phyloP scores from a whole-genome alignment of 2,329 filamentous ascomycete genomes.

The Fusarium acutatum region DNA sequence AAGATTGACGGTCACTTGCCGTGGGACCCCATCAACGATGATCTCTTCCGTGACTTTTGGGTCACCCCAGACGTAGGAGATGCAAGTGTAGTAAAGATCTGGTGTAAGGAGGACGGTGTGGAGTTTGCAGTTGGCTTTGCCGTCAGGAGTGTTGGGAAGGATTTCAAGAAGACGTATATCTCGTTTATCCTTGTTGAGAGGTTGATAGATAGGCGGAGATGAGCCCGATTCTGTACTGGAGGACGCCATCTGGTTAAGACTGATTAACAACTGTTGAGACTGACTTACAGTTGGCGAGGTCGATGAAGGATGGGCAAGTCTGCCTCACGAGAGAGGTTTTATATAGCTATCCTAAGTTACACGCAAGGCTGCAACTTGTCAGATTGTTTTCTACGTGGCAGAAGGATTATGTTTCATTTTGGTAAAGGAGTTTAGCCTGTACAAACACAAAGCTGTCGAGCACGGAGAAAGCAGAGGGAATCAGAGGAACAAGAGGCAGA shows the following conservation, averaged over 20 bases:
- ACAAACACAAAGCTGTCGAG: not conserved
- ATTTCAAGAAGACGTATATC: constrained; percentile 1
- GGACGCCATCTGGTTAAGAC: not conserved
- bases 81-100: not conserved
- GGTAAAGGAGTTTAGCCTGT: not conserved
- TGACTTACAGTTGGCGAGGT: not conserved
- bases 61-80: not conserved
- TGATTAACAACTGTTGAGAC: too few relatives aligned
- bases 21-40: not conserved
- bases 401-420: accelerated
- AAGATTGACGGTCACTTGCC: not conserved
- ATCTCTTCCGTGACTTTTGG: accelerated
- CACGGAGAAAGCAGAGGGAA: not conserved
- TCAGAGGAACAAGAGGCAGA: not conserved
- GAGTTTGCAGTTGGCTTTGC: not conserved
- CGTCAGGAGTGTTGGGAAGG: not conserved
- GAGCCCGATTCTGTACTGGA: not conserved
- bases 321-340: accelerated
- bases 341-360: accelerated
- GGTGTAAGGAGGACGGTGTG: not conserved
- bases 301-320: accelerated
- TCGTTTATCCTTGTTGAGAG: not conserved
- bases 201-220: not conserved
- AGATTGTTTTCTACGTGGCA: not conserved
- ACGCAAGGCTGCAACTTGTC: not conserved